Conservation (phyloP, 768 basidiomycete genomes). For the Mrakia gelida region DNA sequence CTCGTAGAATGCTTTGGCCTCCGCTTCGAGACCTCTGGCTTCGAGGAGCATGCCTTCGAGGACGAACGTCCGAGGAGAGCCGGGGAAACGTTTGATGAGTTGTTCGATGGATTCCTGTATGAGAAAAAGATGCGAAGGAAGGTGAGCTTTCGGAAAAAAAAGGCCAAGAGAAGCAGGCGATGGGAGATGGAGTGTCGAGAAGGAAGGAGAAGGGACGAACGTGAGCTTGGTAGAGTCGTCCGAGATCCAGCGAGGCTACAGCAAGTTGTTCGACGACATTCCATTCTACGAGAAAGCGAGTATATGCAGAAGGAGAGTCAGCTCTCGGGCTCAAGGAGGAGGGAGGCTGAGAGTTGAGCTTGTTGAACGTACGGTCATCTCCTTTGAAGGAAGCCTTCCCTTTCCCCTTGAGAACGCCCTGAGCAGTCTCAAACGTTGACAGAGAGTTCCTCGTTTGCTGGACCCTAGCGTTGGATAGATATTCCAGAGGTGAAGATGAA, state of each 20-base stretch:
- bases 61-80: conserved; percentile 71
- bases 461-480: background rate
- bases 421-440: conserved; percentile 12
- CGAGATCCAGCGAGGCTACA: conserved; percentile 25
- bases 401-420: conserved; percentile 13
- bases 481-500: background rate
- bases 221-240: conserved; percentile 20
- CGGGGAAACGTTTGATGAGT: conserved; percentile 64
- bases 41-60: conserved; percentile 77
- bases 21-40: conserved; percentile 56
- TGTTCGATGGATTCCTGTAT: conserved; percentile 60
- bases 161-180: background rate
- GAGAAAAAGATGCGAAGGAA: background rate
- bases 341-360: background rate
- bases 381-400: conserved; percentile 10
- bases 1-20: conserved; percentile 62
- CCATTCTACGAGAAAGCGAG: conserved; percentile 57
- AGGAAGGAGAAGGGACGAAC: conserved; percentile 12
- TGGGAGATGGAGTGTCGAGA: background rate
- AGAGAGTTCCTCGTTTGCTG: conserved; percentile 15
- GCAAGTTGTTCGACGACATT: conserved; percentile 71
- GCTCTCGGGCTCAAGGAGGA: background rate
- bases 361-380: conserved; percentile 11
- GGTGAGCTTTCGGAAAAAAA: background rate
- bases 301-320: background rate